These are phyloP conservation scores for Heliocybe sulcata DNA, from an alignment of 1,284 basidiomycete genomes.

Conservation along the genomic window DNA sequence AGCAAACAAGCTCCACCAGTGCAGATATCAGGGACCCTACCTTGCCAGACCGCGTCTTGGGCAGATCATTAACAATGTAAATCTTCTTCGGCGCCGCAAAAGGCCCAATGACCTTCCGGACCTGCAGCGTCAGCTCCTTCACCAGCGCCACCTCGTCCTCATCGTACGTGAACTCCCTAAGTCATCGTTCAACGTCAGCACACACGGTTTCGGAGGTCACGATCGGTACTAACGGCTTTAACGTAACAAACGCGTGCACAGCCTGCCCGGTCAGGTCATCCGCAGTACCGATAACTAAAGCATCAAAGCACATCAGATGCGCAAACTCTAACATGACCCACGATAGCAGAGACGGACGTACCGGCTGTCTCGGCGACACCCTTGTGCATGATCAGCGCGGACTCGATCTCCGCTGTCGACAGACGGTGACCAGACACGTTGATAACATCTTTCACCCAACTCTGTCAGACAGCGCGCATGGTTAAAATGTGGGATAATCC, in stretches of 20 bases:
- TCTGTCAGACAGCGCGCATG: neutral
- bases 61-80: constrained; percentile 80
- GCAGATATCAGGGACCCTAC: constrained; percentile 33
- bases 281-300: constrained; percentile 72
- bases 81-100: constrained; percentile 95
- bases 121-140: constrained; percentile 92
- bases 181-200: neutral
- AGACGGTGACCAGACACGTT: constrained; percentile 96
- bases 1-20: neutral
- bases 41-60: constrained; percentile 98
- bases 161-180: constrained; percentile 78
- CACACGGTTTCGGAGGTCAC: neutral
- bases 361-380: constrained; percentile 94
- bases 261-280: constrained; percentile 89
- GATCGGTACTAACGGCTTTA: constrained; percentile 56
- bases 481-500: neutral
- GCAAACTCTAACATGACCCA: constrained; percentile 2
- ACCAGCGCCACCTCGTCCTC: constrained; percentile 57
- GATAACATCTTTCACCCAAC: constrained; percentile 60
- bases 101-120: constrained; percentile 92
- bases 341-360: constrained; percentile 17
- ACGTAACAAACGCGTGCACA: constrained; percentile 79
- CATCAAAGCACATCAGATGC: neutral
- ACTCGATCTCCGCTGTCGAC: constrained; percentile 97
- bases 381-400: constrained; percentile 87